Evolutionary conservation across 169 alveolate genomes (phyloP).

Genomic region (Miamiensis avidus): DNA sequence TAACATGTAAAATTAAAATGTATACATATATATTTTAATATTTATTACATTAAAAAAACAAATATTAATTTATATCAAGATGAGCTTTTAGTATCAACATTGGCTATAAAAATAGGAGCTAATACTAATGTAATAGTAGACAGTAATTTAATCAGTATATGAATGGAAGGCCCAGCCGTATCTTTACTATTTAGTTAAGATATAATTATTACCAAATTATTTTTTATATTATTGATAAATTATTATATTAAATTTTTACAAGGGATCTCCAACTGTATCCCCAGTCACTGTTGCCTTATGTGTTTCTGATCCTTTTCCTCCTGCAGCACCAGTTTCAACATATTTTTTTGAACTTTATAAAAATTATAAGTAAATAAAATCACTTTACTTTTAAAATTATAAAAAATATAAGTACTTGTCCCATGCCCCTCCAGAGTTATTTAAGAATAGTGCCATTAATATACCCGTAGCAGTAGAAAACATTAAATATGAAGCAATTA

Average conservation of each 20-base stretch:
- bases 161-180: conserved; percentile 78
- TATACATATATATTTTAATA: no score
- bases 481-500: conserved; percentile 64
- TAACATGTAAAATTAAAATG: no score
- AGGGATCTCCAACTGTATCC: conserved; percentile 76
- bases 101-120: conserved; percentile 62
- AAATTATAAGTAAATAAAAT: no score
- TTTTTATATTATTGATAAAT: neutral
- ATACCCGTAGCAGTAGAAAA: conserved; percentile 69
- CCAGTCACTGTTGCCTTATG: conserved; percentile 78
- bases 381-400: no score
- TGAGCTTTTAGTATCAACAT: no score
- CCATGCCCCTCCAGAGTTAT: conserved; percentile 81
- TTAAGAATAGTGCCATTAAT: conserved; percentile 65
- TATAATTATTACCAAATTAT: neutral
- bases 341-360: conserved; percentile 67
- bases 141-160: conserved; percentile 62
- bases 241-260: conserved; percentile 42
- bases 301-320: conserved; percentile 72
- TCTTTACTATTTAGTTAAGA: conserved; percentile 9
- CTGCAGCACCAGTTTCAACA: conserved; percentile 62
- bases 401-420: no score
- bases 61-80: no score
- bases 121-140: conserved; percentile 67
- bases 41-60: no score